phyloP scores from a whole-genome alignment of 305 asterid species.

The Petunia hybrid region DNA sequence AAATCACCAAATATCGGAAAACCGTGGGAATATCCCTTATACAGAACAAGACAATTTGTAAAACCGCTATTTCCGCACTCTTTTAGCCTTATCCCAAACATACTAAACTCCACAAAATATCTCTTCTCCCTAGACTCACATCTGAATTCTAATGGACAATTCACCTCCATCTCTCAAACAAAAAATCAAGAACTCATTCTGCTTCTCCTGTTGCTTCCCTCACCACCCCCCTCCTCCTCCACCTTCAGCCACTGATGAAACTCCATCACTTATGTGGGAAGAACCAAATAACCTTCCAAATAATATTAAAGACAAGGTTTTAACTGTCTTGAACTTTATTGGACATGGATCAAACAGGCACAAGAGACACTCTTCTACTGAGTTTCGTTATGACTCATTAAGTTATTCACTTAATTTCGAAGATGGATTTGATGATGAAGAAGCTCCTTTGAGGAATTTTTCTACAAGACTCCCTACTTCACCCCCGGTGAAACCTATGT shows the following conservation, averaged over 20 bases:
- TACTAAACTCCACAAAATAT: neutral
- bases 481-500: slow-evolving; percentile 36
- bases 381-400: slow-evolving; percentile 73
- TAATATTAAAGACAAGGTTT: slow-evolving; percentile 57
- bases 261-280: slow-evolving; percentile 60
- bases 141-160: slow-evolving; percentile 36
- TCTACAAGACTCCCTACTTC: slow-evolving; percentile 61
- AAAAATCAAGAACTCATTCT: slow-evolving; percentile 53
- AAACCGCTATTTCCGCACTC: too few relatives aligned
- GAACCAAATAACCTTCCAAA: slow-evolving; percentile 48
- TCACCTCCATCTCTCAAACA: slow-evolving; percentile 48
- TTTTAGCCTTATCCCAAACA: neutral
- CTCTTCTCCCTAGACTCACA: neutral
- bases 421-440: slow-evolving; percentile 54
- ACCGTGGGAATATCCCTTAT: too few relatives aligned
- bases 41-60: too few relatives aligned
- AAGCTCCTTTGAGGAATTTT: slow-evolving; percentile 60
- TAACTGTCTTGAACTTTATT: slow-evolving; percentile 44
- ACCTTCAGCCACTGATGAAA: slow-evolving; percentile 44
- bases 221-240: slow-evolving; percentile 43
- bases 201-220: slow-evolving; percentile 71
- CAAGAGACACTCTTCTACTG: slow-evolving; percentile 55
- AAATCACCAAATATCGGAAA: too few relatives aligned
- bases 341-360: slow-evolving; percentile 44
- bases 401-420: slow-evolving; percentile 78